Evolutionary conservation across 768 basidiomycete genomes (phyloP).

Genomic region (Dioszegia hungarica): DNA sequence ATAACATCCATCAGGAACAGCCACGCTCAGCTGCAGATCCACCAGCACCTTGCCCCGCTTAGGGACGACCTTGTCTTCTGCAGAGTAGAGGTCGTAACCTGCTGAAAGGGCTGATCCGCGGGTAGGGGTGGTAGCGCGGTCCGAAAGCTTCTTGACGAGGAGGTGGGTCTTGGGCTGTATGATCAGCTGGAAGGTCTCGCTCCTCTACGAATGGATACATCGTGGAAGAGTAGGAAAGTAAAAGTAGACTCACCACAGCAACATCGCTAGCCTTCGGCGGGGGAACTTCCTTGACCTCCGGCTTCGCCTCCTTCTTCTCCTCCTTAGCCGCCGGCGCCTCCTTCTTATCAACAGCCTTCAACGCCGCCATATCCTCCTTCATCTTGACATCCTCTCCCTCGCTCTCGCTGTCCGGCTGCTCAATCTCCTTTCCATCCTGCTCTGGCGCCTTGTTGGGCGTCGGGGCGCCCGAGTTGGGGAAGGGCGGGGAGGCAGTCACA

Average conservation of each 20-base stretch:
- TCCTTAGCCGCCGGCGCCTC: not conserved
- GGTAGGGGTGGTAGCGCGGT: slow-evolving; percentile 76
- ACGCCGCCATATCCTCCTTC: not conserved
- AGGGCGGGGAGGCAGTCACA: not conserved
- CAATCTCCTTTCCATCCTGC: slow-evolving; percentile 36
- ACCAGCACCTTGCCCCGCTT: slow-evolving; percentile 87
- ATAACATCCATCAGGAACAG: slow-evolving; percentile 88
- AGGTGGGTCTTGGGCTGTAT: slow-evolving; percentile 49
- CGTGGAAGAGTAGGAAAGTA: not conserved
- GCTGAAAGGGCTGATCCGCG: slow-evolving; percentile 81
- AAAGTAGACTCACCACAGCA: not conserved
- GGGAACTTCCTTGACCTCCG: slow-evolving; percentile 8
- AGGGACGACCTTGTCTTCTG: slow-evolving; percentile 76
- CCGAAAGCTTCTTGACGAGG: slow-evolving; percentile 77
- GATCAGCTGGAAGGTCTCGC: no score
- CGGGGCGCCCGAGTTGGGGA: not conserved
- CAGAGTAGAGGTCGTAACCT: slow-evolving; percentile 89
- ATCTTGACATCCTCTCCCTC: slow-evolving; percentile 8
- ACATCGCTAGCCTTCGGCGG: not conserved
- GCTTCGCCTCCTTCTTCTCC: slow-evolving; percentile 4
- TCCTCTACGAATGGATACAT: no score
- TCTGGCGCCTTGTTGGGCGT: slow-evolving; percentile 10
- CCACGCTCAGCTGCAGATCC: slow-evolving; percentile 86
- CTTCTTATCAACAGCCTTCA: not conserved
- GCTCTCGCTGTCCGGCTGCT: slow-evolving; percentile 38